Conservation (phyloP, 441 rosid species). For the Daphne laureola region DNA sequence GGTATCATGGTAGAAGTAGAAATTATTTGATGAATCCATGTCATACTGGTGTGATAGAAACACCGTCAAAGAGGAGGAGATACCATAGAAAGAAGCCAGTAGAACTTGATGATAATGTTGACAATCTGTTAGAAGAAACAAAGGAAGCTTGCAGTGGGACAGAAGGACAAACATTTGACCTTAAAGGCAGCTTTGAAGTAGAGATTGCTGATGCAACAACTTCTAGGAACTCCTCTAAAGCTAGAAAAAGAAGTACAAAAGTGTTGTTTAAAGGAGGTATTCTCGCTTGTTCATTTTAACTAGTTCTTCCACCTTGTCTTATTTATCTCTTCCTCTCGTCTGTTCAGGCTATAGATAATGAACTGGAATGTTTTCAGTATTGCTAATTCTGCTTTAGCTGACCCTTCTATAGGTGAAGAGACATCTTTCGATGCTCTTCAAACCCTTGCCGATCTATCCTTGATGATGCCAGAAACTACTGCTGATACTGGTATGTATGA, state of each 20-base stretch:
- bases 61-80: constrained; percentile 30
- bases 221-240: constrained; percentile 35
- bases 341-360: background rate
- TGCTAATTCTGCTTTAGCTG: constrained; percentile 9
- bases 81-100: constrained; percentile 25
- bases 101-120: constrained; percentile 25
- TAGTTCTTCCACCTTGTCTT: background rate
- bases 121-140: constrained; percentile 27
- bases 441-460: constrained; percentile 78
- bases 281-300: constrained; percentile 8
- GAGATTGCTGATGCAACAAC: constrained; percentile 35
- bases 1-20: constrained; percentile 30
- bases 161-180: constrained; percentile 35
- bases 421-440: constrained; percentile 54
- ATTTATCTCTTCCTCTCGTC: background rate
- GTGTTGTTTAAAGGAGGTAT: constrained; percentile 68
- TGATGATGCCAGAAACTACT: constrained; percentile 83
- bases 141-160: constrained; percentile 68
- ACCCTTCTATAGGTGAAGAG: constrained; percentile 45
- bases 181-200: constrained; percentile 36
- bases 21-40: constrained; percentile 29
- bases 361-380: constrained; percentile 3
- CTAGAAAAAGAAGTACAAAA: constrained; percentile 69
- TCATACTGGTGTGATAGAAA: constrained; percentile 29
- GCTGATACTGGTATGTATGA: constrained; percentile 60